phyloP scores from a whole-genome alignment of 345 rosid genomes.

The Conringia planisiliqua region DNA sequence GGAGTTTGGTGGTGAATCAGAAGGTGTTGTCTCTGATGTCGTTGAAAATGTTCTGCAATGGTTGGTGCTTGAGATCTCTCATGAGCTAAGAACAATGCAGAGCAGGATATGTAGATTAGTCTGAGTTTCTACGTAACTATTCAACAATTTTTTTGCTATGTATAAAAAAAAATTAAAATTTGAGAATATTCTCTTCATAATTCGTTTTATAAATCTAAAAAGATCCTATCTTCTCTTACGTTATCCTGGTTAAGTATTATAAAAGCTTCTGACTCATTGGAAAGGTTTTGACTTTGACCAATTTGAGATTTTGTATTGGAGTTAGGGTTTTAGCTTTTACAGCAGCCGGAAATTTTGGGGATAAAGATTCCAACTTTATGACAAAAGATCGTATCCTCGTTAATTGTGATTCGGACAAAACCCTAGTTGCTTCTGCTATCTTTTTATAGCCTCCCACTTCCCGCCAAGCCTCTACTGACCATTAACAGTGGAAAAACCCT shows the following conservation, averaged over 20 bases:
- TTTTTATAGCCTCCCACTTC: slow-evolving; percentile 27
- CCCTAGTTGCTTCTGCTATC: slow-evolving; percentile 27
- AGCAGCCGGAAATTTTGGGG: slow-evolving; percentile 22
- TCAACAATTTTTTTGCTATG: slow-evolving; percentile 15
- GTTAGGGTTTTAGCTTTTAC: background rate
- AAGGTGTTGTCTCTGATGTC: slow-evolving; percentile 45
- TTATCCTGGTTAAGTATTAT: background rate
- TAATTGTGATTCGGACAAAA: slow-evolving; percentile 19
- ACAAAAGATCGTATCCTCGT: slow-evolving; percentile 25
- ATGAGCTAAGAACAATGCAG: slow-evolving; percentile 33
- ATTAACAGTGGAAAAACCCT: slow-evolving; percentile 9
- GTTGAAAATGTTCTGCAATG: slow-evolving; percentile 54
- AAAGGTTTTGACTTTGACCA: slow-evolving; percentile 25
- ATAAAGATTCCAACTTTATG: slow-evolving; percentile 15
- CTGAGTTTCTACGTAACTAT: background rate
- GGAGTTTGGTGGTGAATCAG: slow-evolving; percentile 40
- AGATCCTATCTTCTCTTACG: background rate
- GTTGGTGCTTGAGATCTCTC: slow-evolving; percentile 38
- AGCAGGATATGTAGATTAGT: background rate
- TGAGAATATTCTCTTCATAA: background rate
- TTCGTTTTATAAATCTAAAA: background rate
- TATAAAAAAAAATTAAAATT: background rate
- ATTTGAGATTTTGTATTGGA: background rate
- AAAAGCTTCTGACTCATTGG: background rate
- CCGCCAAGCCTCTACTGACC: slow-evolving; percentile 17